Evolutionary conservation across 441 rosid species (phyloP).

Genomic region (Eruca vesicaria): DNA sequence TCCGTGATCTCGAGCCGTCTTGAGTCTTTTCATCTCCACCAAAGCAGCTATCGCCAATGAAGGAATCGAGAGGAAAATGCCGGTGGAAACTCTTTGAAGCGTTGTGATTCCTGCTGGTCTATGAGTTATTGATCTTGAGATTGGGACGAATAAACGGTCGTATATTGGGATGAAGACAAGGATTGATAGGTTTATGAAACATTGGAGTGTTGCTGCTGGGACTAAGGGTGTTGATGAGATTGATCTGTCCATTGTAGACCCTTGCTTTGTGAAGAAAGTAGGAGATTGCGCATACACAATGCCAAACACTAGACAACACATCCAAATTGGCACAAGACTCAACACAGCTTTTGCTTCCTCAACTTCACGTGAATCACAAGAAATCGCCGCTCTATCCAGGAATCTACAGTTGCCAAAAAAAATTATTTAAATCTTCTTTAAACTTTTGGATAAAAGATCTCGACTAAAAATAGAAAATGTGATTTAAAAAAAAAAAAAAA

Average conservation of each 20-base stretch:
- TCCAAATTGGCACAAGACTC: conserved; percentile 49
- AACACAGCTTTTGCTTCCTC: conserved; percentile 48
- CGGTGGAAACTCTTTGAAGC: conserved; percentile 50
- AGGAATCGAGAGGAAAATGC: conserved; percentile 35
- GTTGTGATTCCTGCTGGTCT: conserved; percentile 51
- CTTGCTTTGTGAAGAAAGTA: conserved; percentile 56
- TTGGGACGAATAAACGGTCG: conserved; percentile 44
- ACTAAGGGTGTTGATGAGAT: conserved; percentile 33
- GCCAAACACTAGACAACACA: conserved; percentile 41
- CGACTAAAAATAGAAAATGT: too few species aligned
- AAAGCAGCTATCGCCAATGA: conserved; percentile 44
- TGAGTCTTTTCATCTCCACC: conserved; percentile 49
- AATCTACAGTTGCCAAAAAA: conserved; percentile 35
- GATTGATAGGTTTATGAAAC: conserved; percentile 38
- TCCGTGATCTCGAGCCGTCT: conserved; percentile 37
- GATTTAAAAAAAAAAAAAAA: too few species aligned
- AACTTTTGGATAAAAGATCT: too few species aligned
- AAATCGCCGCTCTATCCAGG: conserved; percentile 40
- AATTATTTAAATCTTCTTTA: too few species aligned
- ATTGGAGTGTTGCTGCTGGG: conserved; percentile 58
- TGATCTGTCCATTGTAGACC: conserved; percentile 49
- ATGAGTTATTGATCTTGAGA: conserved; percentile 38
- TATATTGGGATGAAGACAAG: conserved; percentile 45
- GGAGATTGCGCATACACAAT: conserved; percentile 42
- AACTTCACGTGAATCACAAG: conserved; percentile 37